phyloP scores from a whole-genome alignment of 2,329 filamentous ascomycete genomes.

The Exophiala dermatitidis region DNA sequence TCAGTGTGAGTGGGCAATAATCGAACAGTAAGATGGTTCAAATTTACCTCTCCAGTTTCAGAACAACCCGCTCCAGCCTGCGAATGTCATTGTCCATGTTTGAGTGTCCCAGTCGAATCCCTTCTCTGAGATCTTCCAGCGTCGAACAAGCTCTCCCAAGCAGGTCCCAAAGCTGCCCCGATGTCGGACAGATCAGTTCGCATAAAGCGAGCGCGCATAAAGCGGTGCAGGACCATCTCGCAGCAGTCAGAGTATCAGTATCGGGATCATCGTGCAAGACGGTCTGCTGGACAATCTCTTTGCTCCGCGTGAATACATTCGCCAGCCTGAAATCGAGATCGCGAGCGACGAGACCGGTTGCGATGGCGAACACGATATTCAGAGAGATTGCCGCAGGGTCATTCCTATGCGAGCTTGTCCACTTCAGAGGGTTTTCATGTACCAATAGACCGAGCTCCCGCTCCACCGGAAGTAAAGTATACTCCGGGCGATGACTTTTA shows the following conservation, averaged over 20 bases:
- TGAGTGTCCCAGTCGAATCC: not conserved
- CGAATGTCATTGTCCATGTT: conserved; percentile 1
- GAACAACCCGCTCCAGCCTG: conserved; percentile 1
- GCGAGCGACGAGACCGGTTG: conserved; percentile 8
- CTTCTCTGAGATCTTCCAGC: conserved; percentile 10
- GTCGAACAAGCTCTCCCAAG: conserved; percentile 9
- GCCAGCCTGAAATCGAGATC: conserved; percentile 9
- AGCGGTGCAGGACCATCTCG: conserved; percentile 8
- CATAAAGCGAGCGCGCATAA: conserved; percentile 12
- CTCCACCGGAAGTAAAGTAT: conserved; percentile 1
- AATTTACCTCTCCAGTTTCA: conserved; percentile 12
- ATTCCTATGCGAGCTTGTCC: conserved; percentile 7
- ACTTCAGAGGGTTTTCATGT: conserved; percentile 13
- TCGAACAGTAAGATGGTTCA: not conserved
- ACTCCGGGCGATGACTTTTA: conserved; percentile 7
- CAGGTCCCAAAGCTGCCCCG: conserved; percentile 12
- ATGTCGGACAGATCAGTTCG: conserved; percentile 8
- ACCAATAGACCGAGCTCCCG: not conserved
- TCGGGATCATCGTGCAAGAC: not conserved
- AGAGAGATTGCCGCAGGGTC: not conserved
- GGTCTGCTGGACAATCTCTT: not conserved
- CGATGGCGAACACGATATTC: conserved; percentile 13
- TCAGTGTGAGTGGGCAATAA: not conserved
- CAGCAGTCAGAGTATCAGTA: not conserved
- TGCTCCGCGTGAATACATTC: conserved; percentile 2